Evolutionary conservation across 164 flowering plant genomes (phyloP).

Genomic region (Cinnamomum micranthum): DNA sequence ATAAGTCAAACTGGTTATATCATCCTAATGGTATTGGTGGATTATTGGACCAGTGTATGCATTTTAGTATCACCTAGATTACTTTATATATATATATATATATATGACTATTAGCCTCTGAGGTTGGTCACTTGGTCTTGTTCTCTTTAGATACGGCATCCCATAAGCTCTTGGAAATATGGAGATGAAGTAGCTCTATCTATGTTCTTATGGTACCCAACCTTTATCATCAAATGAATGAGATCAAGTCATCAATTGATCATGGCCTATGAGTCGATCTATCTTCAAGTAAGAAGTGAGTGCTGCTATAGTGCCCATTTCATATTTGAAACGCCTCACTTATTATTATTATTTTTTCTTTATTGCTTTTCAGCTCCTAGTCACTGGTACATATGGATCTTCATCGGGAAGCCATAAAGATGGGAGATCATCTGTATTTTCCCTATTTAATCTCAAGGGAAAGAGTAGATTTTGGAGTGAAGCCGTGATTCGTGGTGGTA

Average conservation of each 20-base stretch:
- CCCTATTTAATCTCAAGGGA: slow-evolving; percentile 84
- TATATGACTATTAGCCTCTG: too few relatives aligned
- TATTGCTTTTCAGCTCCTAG: slow-evolving; percentile 35
- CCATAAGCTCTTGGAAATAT: not conserved
- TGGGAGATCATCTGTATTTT: slow-evolving; percentile 73
- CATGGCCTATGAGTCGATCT: not conserved
- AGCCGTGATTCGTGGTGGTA: slow-evolving; percentile 68
- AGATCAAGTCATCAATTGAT: not conserved
- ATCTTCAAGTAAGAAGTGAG: not conserved
- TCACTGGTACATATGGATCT: slow-evolving; percentile 34
- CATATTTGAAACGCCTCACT: not conserved
- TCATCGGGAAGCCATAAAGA: slow-evolving; percentile 39
- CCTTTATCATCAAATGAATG: not conserved
- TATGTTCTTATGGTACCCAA: not conserved
- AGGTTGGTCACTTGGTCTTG: too few relatives aligned
- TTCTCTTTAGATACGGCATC: too few relatives aligned
- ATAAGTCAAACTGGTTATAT: too few relatives aligned
- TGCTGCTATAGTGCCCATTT: not conserved
- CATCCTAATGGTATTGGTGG: too few relatives aligned
- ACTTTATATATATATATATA: too few relatives aligned
- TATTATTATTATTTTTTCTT: not conserved
- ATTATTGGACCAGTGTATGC: too few relatives aligned
- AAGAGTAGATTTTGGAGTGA: slow-evolving; percentile 94
- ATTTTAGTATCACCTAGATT: too few relatives aligned
- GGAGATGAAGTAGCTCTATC: not conserved